Evolutionary conservation across 192 early-diverging fungal genomes (phyloP).

Genomic region (Spinellus fusiger): DNA sequence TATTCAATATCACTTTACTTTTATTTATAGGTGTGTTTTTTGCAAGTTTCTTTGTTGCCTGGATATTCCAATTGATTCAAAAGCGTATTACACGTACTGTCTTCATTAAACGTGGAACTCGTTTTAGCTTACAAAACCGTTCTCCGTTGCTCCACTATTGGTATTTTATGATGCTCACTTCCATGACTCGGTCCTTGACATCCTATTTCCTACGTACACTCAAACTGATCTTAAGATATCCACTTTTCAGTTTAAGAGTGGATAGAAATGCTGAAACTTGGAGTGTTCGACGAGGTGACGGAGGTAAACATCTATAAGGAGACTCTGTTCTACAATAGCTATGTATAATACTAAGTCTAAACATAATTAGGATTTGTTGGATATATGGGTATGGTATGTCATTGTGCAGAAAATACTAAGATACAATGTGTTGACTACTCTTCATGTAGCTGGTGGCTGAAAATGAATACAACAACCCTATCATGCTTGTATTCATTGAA

Average conservation of each 20-base stretch:
- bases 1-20: not conserved
- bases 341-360: not conserved
- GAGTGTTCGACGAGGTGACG: constrained; percentile 33
- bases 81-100: constrained; percentile 25
- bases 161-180: constrained; percentile 35
- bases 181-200: constrained; percentile 30
- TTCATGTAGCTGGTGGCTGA: constrained; percentile 21
- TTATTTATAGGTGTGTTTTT: constrained; percentile 25
- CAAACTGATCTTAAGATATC: constrained; percentile 26
- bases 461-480: constrained; percentile 32
- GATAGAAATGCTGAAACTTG: constrained; percentile 35
- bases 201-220: constrained; percentile 28
- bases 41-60: constrained; percentile 30
- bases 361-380: constrained; percentile 13
- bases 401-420: not conserved
- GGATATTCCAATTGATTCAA: constrained; percentile 26
- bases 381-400: constrained; percentile 33
- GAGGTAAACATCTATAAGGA: constrained; percentile 9
- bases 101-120: constrained; percentile 14
- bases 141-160: constrained; percentile 28
- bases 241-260: constrained; percentile 26
- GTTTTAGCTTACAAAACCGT: constrained; percentile 20
- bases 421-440: not conserved
- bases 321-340: not conserved
- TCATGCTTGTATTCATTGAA: constrained; percentile 22